phyloP scores from a whole-genome alignment of 768 basidiomycete species.

The Boletus rex-veris region DNA sequence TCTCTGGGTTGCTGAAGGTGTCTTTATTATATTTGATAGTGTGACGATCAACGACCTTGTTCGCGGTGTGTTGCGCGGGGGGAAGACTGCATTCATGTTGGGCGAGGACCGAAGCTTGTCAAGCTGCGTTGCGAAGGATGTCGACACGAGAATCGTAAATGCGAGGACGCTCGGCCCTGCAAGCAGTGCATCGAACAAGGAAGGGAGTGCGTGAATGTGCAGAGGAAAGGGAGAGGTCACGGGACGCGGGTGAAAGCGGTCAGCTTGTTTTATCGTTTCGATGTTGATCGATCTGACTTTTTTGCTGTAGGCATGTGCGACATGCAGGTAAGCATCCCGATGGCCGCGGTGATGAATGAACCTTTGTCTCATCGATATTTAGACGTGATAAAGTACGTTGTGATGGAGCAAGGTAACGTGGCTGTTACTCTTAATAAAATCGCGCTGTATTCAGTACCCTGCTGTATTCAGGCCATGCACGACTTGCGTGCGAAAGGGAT shows the following conservation, averaged over 20 bases:
- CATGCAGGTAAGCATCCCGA: slow-evolving; percentile 47
- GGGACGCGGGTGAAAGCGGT: slow-evolving; percentile 62
- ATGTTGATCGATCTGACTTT: slow-evolving; percentile 3
- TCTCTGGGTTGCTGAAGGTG: not conserved
- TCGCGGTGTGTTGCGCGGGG: slow-evolving; percentile 52
- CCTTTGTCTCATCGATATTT: slow-evolving; percentile 14
- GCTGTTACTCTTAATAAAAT: not conserved
- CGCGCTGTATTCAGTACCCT: slow-evolving; percentile 3
- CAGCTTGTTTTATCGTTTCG: slow-evolving; percentile 24
- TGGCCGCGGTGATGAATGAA: slow-evolving; percentile 2
- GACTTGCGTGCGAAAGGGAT: slow-evolving; percentile 48
- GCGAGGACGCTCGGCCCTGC: slow-evolving; percentile 60
- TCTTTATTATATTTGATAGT: slow-evolving; percentile 33
- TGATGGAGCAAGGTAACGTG: slow-evolving; percentile 50
- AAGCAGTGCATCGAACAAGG: slow-evolving; percentile 45
- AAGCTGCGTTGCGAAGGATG: slow-evolving; percentile 60
- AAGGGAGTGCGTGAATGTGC: slow-evolving; percentile 46
- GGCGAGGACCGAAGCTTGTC: slow-evolving; percentile 54
- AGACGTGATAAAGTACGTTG: slow-evolving; percentile 65
- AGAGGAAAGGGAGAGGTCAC: slow-evolving; percentile 52
- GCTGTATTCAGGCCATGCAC: slow-evolving; percentile 43
- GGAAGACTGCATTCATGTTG: slow-evolving; percentile 55
- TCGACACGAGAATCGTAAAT: slow-evolving; percentile 51
- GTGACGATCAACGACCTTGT: slow-evolving; percentile 62
- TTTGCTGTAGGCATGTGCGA: slow-evolving; percentile 50